Conservation (phyloP, 2,329 filamentous ascomycete genomes). For the Trichoderma citrinoviride region DNA sequence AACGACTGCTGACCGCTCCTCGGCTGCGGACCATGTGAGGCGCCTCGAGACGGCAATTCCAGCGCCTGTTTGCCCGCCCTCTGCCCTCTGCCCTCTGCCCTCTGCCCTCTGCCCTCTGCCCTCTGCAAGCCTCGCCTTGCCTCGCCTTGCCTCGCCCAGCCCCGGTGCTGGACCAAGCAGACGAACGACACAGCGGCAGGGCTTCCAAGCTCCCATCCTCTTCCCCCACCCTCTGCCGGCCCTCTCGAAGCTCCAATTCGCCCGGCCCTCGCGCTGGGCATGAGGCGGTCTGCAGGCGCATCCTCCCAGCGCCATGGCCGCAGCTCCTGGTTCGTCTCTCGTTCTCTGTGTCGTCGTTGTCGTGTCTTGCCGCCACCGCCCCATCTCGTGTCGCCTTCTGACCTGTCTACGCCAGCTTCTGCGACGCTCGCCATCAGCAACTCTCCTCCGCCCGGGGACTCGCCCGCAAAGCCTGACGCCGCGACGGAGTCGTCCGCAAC, state of each 20-base stretch:
- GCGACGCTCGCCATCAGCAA: conserved; percentile 21
- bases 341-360: neutral
- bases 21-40: conserved; percentile 18
- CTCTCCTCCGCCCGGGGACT: conserved; percentile 9
- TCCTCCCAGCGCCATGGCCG: conserved; percentile 30
- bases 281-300: conserved; percentile 23
- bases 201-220: neutral
- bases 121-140: neutral
- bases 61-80: conserved; percentile 13
- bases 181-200: too few relatives aligned
- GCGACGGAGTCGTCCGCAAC: conserved; percentile 13
- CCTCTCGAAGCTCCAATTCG: neutral
- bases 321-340: conserved; percentile 29
- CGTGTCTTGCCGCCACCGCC: neutral
- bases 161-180: neutral
- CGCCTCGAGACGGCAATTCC: conserved; percentile 13
- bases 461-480: conserved; percentile 9
- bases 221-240: neutral
- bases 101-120: neutral
- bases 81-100: neutral
- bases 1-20: conserved; percentile 11
- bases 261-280: conserved; percentile 23
- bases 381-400: conserved; percentile 22
- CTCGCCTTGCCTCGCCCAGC: neutral
- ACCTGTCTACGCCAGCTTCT: conserved; percentile 24